phyloP scores from a whole-genome alignment of 371 early-diverging fungal genomes.

The Mucor indicus region DNA sequence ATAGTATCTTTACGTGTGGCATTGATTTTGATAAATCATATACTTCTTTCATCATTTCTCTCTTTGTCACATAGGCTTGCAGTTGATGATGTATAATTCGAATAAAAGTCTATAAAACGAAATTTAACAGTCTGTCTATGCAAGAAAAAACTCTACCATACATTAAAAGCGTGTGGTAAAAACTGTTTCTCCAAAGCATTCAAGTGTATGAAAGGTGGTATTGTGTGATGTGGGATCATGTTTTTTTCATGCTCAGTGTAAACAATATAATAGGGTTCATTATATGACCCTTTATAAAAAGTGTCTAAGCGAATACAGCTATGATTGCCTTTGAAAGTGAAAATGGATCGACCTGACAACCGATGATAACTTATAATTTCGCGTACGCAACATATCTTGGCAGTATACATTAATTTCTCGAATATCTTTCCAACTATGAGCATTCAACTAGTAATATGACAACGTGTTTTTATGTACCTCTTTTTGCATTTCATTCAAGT shows the following conservation, averaged over 20 bases:
- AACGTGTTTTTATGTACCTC: slow-evolving; percentile 10
- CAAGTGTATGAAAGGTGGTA: slow-evolving; percentile 37
- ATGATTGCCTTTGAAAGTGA: slow-evolving; percentile 20
- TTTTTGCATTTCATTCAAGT: slow-evolving; percentile 24
- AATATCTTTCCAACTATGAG: slow-evolving; percentile 15
- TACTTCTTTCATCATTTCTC: slow-evolving; percentile 30
- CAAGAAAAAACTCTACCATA: slow-evolving; percentile 3
- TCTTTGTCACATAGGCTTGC: slow-evolving; percentile 34
- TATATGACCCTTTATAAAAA: slow-evolving; percentile 33
- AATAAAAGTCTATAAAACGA: slow-evolving; percentile 24
- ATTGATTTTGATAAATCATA: neutral
- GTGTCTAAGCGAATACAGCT: slow-evolving; percentile 40
- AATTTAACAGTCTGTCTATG: neutral
- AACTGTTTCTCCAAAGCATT: slow-evolving; percentile 14
- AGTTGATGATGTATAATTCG: slow-evolving; percentile 35
- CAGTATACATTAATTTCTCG: slow-evolving; percentile 23
- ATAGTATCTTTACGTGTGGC: neutral
- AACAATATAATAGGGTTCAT: slow-evolving; percentile 36
- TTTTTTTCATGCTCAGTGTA: slow-evolving; percentile 7
- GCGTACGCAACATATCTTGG: slow-evolving; percentile 23
- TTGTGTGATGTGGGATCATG: slow-evolving; percentile 22
- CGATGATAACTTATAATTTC: slow-evolving; percentile 39
- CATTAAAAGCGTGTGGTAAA: slow-evolving; percentile 25
- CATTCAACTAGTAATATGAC: neutral
- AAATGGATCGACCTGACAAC: slow-evolving; percentile 27